Evolutionary conservation across 306 rosid species (phyloP), one percentile per base, ranked within the genome.

Genomic region (Cucurbita ficifolia): DNA sequence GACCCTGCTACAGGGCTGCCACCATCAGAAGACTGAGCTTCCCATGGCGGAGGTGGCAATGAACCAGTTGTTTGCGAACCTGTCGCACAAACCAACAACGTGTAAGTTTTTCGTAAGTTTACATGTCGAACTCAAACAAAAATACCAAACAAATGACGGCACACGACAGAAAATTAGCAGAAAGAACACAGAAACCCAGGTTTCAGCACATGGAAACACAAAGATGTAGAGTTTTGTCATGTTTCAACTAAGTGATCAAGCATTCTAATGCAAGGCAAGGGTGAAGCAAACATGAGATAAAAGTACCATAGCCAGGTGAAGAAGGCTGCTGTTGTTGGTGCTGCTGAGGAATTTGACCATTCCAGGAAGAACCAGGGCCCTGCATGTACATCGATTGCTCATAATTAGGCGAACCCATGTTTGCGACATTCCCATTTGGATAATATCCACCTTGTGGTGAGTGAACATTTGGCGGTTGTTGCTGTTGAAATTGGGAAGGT

Each of bases 21-120:
- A 46, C 75, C 88, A 33, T 87, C 89, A 12, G 80, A 42, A 33
- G 91, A 55, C 84, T 88, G 96, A 83, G 88, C 88, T 85, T 95
- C 99, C 99, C 99, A 95, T 1, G 99, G 99, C n/a, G 99, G 99
- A 2, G 91, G 96, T 1, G 99, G 99, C 6, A 89, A 86, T 40
- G 97, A 84, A 63, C 90, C 97, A 55, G 81, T 62, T 72, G 75
- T 77, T 82, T 77, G 87, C 42, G 86, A 29, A 79, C 96, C 99
- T 91, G 80, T 75, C 73, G 65, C 21, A 64, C 40, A 60, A 49
- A 18, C 53, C 17, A 56, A 76, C 74, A 17, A 18, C 33, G 10
- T 74, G 52, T 12, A 36, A 69, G 56, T 29, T 29, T 70, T 33
- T 16, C 71, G 52, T 67, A 43, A 19, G 60, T 79, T 75, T 2